A percentile compares a stretch with the other conserved stretches of the same genome.
Conservation (phyloP, 2,329 filamentous ascomycete species). For the Aspergillus udagawae region DNA sequence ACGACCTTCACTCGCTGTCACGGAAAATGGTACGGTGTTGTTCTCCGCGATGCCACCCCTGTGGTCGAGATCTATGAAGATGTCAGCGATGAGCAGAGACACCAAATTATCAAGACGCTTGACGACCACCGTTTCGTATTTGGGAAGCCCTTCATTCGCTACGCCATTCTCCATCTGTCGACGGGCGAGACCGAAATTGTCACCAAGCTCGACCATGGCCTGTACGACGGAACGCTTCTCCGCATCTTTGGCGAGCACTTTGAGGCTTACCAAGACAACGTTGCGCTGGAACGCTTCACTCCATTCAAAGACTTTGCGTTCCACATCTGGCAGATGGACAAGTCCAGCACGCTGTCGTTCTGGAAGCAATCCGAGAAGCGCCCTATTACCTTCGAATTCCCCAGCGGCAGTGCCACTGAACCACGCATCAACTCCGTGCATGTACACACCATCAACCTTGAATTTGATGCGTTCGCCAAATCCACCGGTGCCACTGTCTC, state of each 20-base stretch:
- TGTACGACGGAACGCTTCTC: conserved; percentile 37
- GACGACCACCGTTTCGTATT: conserved; percentile 26
- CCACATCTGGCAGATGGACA: conserved; percentile 5
- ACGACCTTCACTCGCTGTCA: conserved; percentile 4
- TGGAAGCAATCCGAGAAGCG: not conserved
- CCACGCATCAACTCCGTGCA: conserved; percentile 12
- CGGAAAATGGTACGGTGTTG: conserved; percentile 10
- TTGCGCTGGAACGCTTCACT: conserved; percentile 5
- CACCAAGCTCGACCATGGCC: conserved; percentile 33
- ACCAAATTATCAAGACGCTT: conserved; percentile 17
- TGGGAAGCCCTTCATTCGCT: conserved; percentile 34
- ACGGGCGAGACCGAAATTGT: conserved; percentile 23
- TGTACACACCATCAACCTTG: conserved; percentile 12
- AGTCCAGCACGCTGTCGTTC: not conserved
- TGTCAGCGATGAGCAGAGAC: conserved; percentile 14
- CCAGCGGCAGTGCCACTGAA: not conserved
- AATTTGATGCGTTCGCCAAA: conserved; percentile 18
- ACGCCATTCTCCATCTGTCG: conserved; percentile 23
- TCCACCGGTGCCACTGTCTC: conserved; percentile 26
- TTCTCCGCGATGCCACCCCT: conserved; percentile 13
- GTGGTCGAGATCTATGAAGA: conserved; percentile 5
- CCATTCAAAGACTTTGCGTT: conserved; percentile 25
- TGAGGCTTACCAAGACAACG: conserved; percentile 16
- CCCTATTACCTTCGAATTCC: not conserved
- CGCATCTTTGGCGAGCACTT: conserved; percentile 37